phyloP scores from a whole-genome alignment of 2,329 filamentous ascomycete genomes.

The Cordyceps cateniannulata region DNA sequence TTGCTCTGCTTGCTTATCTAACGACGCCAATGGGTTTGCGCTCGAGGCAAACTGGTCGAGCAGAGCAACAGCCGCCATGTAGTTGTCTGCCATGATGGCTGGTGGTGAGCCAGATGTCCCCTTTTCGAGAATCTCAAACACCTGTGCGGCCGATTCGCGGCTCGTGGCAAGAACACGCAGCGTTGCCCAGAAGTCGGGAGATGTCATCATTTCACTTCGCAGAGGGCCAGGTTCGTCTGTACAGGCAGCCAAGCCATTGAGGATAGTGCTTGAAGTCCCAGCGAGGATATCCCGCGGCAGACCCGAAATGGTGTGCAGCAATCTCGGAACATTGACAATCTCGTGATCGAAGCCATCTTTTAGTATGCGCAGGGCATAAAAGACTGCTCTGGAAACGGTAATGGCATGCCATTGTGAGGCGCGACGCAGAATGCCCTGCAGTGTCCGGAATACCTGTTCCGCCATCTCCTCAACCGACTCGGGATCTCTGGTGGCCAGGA shows the following conservation, averaged over 20 bases:
- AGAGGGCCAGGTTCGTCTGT: constrained; percentile 71
- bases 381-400: constrained; percentile 75
- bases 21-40: constrained; percentile 63
- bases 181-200: constrained; percentile 94
- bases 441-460: constrained; percentile 68
- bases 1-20: constrained; percentile 62
- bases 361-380: constrained; percentile 78
- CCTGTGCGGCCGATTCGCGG: constrained; percentile 63
- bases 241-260: constrained; percentile 74
- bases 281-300: constrained; percentile 73
- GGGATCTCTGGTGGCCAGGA: constrained; percentile 69
- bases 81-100: constrained; percentile 91
- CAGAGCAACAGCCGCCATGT: constrained; percentile 77
- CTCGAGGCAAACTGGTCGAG: constrained; percentile 86
- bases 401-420: constrained; percentile 72
- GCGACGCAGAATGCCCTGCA: constrained; percentile 79
- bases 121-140: constrained; percentile 81
- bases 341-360: constrained; percentile 84
- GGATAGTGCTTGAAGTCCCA: constrained; percentile 66
- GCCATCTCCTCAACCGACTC: constrained; percentile 67
- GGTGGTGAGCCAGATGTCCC: constrained; percentile 68
- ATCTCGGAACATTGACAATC: constrained; percentile 84
- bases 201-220: constrained; percentile 88
- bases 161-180: constrained; percentile 67
- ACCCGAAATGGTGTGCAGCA: constrained; percentile 85